Percentiles rank a stretch among this genome's conserved stretches.
Conservation (phyloP, 1,284 basidiomycete genomes). For the Fomes fomentarius region DNA sequence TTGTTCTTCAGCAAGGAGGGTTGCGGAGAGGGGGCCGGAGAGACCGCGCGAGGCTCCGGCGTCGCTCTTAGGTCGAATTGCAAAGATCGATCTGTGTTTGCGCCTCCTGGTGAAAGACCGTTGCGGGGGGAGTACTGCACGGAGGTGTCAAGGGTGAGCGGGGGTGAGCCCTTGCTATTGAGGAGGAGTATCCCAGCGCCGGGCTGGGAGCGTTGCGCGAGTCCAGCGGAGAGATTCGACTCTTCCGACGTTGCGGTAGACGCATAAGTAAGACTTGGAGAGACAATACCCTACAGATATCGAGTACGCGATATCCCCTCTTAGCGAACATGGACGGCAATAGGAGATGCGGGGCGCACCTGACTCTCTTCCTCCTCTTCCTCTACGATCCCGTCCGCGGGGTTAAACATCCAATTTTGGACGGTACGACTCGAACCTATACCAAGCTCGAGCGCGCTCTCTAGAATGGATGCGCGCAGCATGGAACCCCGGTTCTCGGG, state of each 20-base stretch:
- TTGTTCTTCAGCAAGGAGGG: conserved; percentile 34
- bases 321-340: conserved; percentile 6
- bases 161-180: conserved; percentile 10
- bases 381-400: conserved; percentile 55
- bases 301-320: not conserved
- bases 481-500: conserved; percentile 50
- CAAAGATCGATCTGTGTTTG: conserved; percentile 21
- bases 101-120: conserved; percentile 10
- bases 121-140: conserved; percentile 15
- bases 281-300: conserved; percentile 28
- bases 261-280: conserved; percentile 39
- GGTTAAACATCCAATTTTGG: conserved; percentile 69
- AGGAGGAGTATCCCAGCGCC: conserved; percentile 27
- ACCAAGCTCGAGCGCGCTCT: conserved; percentile 68
- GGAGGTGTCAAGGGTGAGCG: conserved; percentile 18
- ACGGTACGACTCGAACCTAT: conserved; percentile 57
- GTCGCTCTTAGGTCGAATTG: conserved; percentile 30
- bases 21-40: conserved; percentile 23
- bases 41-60: conserved; percentile 26
- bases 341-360: conserved; percentile 21
- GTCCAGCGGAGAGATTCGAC: conserved; percentile 29
- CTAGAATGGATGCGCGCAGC: conserved; percentile 70
- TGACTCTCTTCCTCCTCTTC: conserved; percentile 44
- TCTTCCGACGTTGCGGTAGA: conserved; percentile 42
- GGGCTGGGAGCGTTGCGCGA: conserved; percentile 27